These are phyloP conservation scores for Epichloe gansuensis DNA, from an alignment of 2,329 filamentous ascomycete genomes.

Conservation along the genomic window DNA sequence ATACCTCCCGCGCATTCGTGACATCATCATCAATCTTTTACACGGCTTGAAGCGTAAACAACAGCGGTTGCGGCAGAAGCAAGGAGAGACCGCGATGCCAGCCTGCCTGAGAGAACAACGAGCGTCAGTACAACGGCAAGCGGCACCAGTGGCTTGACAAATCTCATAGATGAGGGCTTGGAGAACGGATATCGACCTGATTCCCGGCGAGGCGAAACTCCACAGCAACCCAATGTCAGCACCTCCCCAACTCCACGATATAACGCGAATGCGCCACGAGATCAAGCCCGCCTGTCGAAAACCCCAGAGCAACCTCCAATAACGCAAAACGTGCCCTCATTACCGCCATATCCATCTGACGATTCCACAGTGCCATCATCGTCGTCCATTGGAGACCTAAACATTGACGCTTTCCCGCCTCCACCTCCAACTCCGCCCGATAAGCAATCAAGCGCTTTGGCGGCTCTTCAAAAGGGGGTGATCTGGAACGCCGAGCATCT, in stretches of 20 bases:
- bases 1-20: constrained; percentile 85
- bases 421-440: constrained; percentile 57
- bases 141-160: constrained; percentile 42
- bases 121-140: constrained; percentile 49
- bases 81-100: constrained; percentile 42
- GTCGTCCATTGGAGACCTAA: constrained; percentile 30
- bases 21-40: constrained; percentile 96
- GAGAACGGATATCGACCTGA: constrained; percentile 38
- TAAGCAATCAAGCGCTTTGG: constrained; percentile 78
- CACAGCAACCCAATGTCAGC: constrained; percentile 18
- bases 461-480: constrained; percentile 84
- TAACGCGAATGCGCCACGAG: constrained; percentile 28
- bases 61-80: constrained; percentile 63
- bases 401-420: constrained; percentile 56
- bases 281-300: constrained; percentile 37
- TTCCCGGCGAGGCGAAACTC: constrained; percentile 19
- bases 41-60: constrained; percentile 97
- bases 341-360: constrained; percentile 58
- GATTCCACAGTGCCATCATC: constrained; percentile 37
- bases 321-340: constrained; percentile 63
- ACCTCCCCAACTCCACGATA: constrained; percentile 37
- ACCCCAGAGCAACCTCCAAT: constrained; percentile 53
- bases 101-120: constrained; percentile 37
- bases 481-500: constrained; percentile 84
- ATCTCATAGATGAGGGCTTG: constrained; percentile 46